Evolutionary conservation across 2,329 filamentous ascomycete species (phyloP).

Genomic region (Trichoderma guizhouense): DNA sequence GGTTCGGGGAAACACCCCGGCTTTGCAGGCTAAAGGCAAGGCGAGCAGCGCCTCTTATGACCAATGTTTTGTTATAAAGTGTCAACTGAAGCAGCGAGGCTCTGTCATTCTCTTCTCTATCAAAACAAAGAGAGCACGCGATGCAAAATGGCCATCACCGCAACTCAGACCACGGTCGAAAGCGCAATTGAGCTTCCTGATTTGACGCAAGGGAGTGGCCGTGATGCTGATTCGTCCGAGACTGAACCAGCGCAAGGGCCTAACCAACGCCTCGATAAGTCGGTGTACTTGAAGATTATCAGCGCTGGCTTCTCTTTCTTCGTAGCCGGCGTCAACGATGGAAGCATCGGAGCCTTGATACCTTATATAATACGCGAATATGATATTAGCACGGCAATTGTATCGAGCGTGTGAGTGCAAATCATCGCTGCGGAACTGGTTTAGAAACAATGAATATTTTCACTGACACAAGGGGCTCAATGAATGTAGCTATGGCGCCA

Average conservation of each 20-base stretch:
- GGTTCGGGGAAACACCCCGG: not conserved
- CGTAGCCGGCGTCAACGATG: slow-evolving; percentile 63
- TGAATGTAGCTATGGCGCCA: slow-evolving; percentile 46
- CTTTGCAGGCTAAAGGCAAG: not conserved
- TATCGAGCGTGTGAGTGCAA: slow-evolving; percentile 45
- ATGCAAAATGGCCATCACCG: slow-evolving; percentile 1
- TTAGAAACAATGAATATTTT: not conserved
- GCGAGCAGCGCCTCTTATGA: not conserved
- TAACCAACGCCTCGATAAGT: slow-evolving; percentile 20
- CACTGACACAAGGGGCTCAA: not conserved
- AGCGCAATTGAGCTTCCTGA: not conserved
- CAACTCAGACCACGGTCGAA: not conserved
- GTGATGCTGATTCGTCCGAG: not conserved
- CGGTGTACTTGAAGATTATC: slow-evolving; percentile 45
- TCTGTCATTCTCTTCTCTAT: not conserved
- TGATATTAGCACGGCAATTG: slow-evolving; percentile 48
- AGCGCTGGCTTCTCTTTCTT: slow-evolving; percentile 62
- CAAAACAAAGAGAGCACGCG: not conserved
- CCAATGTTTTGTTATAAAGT: not conserved
- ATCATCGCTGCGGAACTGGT: slow-evolving; percentile 19
- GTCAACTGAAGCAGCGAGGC: not conserved
- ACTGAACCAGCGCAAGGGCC: not conserved
- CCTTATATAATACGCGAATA: slow-evolving; percentile 61
- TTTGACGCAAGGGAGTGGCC: not conserved
- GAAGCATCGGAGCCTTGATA: slow-evolving; percentile 59